phyloP scores from a whole-genome alignment of 1,284 basidiomycete species.

The Ceratobasidium sp. region DNA sequence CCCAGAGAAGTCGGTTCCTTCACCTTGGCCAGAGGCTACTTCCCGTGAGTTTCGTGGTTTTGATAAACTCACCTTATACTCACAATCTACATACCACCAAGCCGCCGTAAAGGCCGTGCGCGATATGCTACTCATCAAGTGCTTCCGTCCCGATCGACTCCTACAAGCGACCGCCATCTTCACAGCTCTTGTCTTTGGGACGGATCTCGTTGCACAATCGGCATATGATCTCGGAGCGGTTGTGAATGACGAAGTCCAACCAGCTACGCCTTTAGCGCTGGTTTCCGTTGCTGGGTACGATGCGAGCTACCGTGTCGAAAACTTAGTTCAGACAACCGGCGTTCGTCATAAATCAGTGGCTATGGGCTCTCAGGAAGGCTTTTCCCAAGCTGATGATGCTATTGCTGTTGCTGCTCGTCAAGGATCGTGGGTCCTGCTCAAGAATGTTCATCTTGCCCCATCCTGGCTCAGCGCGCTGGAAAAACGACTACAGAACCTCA shows the following conservation, averaged over 20 bases:
- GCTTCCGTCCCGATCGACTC: conserved; percentile 89
- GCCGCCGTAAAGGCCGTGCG: conserved; percentile 81
- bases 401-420: conserved; percentile 91
- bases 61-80: conserved; percentile 49
- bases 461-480: conserved; percentile 95
- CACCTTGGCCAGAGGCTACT: conserved; percentile 74
- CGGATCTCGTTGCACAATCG: conserved; percentile 80
- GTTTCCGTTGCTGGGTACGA: conserved; percentile 97
- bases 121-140: conserved; percentile 85
- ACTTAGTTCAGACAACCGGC: conserved; percentile 82
- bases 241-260: conserved; percentile 82
- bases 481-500: conserved; percentile 94
- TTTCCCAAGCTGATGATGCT: conserved; percentile 91
- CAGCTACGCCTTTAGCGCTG: conserved; percentile 87
- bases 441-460: conserved; percentile 95
- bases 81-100: conserved; percentile 56
- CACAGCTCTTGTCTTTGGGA: conserved; percentile 79
- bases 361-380: conserved; percentile 99
- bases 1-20: conserved; percentile 82
- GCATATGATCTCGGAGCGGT: conserved; percentile 81
- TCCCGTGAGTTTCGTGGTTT: conserved; percentile 69
- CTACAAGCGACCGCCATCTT: conserved; percentile 85
- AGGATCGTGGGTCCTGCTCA: conserved; percentile 94
- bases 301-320: conserved; percentile 94
- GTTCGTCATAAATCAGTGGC: conserved; percentile 88